These are phyloP conservation scores for Pelargonium citronellum DNA, from an alignment of 441 rosid genomes.

Conservation along the genomic window DNA sequence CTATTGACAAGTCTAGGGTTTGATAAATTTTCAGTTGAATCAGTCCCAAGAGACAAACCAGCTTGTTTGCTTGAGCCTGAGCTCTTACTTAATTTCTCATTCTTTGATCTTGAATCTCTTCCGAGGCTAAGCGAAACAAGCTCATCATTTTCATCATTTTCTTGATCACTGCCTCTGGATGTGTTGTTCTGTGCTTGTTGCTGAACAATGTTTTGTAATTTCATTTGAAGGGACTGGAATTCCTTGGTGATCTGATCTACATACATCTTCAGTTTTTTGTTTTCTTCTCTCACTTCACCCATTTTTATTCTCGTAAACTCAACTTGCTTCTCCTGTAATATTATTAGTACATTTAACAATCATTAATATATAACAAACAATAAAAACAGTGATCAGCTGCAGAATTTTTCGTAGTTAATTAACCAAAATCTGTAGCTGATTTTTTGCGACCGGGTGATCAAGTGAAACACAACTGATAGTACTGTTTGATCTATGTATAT, in stretches of 20 bases:
- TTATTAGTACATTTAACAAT: no score
- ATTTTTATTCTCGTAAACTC: slow-evolving; percentile 58
- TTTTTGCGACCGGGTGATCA: no score
- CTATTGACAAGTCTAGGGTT: slow-evolving; percentile 33
- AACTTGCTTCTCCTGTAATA: slow-evolving; percentile 41
- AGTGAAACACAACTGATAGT: no score
- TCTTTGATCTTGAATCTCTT: slow-evolving; percentile 31
- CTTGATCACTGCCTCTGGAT: slow-evolving; percentile 21
- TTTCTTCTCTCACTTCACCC: slow-evolving; percentile 68
- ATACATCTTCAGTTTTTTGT: slow-evolving; percentile 53
- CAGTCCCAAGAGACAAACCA: slow-evolving; percentile 44
- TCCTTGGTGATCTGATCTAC: slow-evolving; percentile 51
- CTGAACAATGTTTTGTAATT: slow-evolving; percentile 30
- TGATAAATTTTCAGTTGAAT: slow-evolving; percentile 39
- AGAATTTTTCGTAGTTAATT: no score
- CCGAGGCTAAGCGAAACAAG: slow-evolving; percentile 77
- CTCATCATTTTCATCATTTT: slow-evolving; percentile 28
- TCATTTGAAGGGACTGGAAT: slow-evolving; percentile 51
- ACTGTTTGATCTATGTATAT: no score
- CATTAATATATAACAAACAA: no score
- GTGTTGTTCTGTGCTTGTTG: slow-evolving; percentile 28
- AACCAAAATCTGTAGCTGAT: no score
- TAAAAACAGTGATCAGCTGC: no score
- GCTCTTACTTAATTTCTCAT: slow-evolving; percentile 29
- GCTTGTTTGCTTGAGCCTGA: slow-evolving; percentile 20